Percentiles rank a stretch among this genome's conserved stretches.
Evolutionary conservation across 2,329 filamentous ascomycete genomes (phyloP).

Genomic region (Verticillium alfalfae): DNA sequence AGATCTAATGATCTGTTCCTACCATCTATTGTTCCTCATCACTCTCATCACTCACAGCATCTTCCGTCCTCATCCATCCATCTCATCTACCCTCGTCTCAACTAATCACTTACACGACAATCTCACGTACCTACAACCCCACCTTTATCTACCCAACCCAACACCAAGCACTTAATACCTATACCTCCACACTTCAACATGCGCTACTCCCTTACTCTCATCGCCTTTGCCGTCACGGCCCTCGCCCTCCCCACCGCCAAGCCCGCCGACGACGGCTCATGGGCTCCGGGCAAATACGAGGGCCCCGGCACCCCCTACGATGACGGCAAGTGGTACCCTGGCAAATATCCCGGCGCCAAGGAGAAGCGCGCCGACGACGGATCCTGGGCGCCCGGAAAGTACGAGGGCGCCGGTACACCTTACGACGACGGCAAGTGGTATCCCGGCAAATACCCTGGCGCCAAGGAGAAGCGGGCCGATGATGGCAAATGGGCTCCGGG

Average conservation of each 20-base stretch:
- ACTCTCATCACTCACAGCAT: neutral
- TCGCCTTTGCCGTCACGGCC: slow-evolving; percentile 11
- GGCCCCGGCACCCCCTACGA: slow-evolving; percentile 1
- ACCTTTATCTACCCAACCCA: neutral
- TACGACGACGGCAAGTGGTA: slow-evolving; percentile 7
- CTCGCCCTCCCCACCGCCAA: slow-evolving; percentile 7
- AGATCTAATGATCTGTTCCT: neutral
- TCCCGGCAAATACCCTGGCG: slow-evolving; percentile 5
- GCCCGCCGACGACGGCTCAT: slow-evolving; percentile 5
- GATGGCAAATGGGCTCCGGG: neutral
- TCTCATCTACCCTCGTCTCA: neutral
- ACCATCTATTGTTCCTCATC: neutral
- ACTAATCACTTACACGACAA: neutral
- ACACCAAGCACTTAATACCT: neutral
- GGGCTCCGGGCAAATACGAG: slow-evolving; percentile 5
- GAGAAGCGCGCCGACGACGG: neutral
- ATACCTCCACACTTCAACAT: slow-evolving; percentile 2
- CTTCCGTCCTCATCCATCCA: neutral
- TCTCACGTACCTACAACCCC: neutral
- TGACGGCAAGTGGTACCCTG: slow-evolving; percentile 5
- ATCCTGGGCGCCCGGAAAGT: neutral
- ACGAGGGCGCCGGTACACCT: slow-evolving; percentile 3
- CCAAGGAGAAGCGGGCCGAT: slow-evolving; percentile 1
- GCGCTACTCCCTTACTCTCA: slow-evolving; percentile 9
- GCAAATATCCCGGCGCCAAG: slow-evolving; percentile 3